Evolutionary conservation across 2,329 filamentous ascomycete species (phyloP).

Genomic region (Colletotrichum zoysiae): DNA sequence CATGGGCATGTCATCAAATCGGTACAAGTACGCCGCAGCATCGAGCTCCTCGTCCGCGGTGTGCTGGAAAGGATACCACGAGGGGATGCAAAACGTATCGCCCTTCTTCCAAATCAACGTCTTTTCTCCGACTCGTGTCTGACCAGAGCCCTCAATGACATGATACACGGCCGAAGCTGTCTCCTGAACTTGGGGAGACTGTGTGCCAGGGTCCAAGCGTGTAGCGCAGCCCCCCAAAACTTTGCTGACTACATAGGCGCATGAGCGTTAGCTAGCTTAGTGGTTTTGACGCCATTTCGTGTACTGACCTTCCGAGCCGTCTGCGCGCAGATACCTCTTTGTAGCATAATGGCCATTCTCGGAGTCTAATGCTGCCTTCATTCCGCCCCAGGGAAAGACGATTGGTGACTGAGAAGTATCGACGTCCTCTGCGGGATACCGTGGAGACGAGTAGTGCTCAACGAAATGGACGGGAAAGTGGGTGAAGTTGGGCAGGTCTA

Average conservation of each 20-base stretch:
- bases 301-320: constrained; percentile 48
- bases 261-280: background rate
- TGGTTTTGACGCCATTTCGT: too few species aligned
- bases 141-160: constrained; percentile 61
- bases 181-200: constrained; percentile 57
- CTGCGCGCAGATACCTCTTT: constrained; percentile 50
- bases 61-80: constrained; percentile 65
- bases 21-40: constrained; percentile 61
- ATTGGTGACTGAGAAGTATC: constrained; percentile 56
- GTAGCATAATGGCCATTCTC: constrained; percentile 47
- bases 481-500: constrained; percentile 64
- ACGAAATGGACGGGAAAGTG: constrained; percentile 66
- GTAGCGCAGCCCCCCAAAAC: constrained; percentile 62
- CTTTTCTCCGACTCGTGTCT: constrained; percentile 54
- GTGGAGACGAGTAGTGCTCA: constrained; percentile 57
- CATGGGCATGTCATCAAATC: constrained; percentile 69
- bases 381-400: constrained; percentile 62
- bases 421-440: constrained; percentile 58
- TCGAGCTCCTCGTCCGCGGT: constrained; percentile 50
- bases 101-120: constrained; percentile 59
- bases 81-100: constrained; percentile 67
- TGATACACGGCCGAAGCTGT: constrained; percentile 67
- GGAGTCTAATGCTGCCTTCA: constrained; percentile 58
- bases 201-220: constrained; percentile 53
- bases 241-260: constrained; percentile 52